These are phyloP conservation scores for Solanum hybrid DNA, from an alignment of 305 asterid genomes.

Conservation along the genomic window DNA sequence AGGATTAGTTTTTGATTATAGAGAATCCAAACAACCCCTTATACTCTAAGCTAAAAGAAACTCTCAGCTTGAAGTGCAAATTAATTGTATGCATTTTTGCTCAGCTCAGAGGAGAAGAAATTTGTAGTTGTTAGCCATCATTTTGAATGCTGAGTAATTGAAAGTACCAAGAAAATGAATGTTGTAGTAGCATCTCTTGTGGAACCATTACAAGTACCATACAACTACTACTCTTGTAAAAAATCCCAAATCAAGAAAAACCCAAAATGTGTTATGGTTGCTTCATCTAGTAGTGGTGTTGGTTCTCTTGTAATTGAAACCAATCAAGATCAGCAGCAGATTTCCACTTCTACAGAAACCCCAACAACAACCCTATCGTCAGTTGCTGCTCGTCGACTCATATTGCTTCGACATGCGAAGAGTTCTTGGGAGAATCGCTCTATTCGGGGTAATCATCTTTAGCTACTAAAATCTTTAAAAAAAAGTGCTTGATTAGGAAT, in stretches of 20 bases:
- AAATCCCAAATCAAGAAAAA: not conserved
- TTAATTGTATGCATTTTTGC: not conserved
- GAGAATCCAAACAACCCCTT: not conserved
- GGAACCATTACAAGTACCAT: not conserved
- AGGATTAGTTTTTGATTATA: not conserved
- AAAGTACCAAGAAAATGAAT: not conserved
- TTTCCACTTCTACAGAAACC: slow-evolving; percentile 16
- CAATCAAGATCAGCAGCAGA: not conserved
- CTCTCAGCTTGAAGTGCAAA: not conserved
- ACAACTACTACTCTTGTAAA: not conserved
- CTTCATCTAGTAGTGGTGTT: not conserved
- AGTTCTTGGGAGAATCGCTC: slow-evolving; percentile 71
- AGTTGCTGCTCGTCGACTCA: slow-evolving; percentile 57
- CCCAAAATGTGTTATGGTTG: not conserved
- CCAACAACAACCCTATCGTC: slow-evolving; percentile 19
- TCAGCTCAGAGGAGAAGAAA: not conserved
- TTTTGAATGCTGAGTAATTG: not conserved
- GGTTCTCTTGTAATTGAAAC: not conserved
- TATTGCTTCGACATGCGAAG: slow-evolving; percentile 79
- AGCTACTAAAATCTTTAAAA: not conserved
- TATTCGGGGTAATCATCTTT: slow-evolving; percentile 41
- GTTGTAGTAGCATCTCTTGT: not conserved
- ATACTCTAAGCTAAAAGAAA: not conserved
- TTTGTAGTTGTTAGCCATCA: not conserved
- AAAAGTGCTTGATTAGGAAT: not conserved